Base-by-base conservation (phyloP, 202 grass and related monocot genomes). In the Zizania palustris region DNA sequence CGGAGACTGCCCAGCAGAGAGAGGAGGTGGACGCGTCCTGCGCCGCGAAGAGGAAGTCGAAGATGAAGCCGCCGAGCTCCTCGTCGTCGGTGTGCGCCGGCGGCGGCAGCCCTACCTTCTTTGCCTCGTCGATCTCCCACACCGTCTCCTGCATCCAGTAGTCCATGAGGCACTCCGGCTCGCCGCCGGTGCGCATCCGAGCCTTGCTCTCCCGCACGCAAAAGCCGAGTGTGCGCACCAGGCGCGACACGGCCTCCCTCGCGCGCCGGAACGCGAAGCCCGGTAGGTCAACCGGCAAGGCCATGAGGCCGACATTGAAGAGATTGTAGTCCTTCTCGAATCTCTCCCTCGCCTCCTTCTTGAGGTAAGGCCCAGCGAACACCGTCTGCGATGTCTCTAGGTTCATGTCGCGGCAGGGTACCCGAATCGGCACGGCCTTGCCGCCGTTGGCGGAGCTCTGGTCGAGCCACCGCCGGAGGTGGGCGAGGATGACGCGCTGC, bases 1-100 rank as follows among this genome's bases (percentile, higher is more conserved):
- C 76, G 7, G 89, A 75, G 0, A 98, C 81, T 0, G 91, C 96
- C 96, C 96, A 95, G 80, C 92, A 90, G 5, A 98, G 91, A 0
- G 91, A 98, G 6, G 96, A 97, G 4, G 95, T 97, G 21, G 95
- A 97, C 55, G 95, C 95, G 85, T 97, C 95, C 87, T 97, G 95
- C 60, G 96, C 87, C 4, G 96, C 96, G 82, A 98, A 98, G 10
- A 98, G 84, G 80, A 99, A 95, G 78, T 95, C 92, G 51, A 99
- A 99, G 9, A 95, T 65, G 71, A 89, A 84, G 4, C 87, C 87
- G 9, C 96, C 92, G 3, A 99, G 72, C 75, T 99, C 78, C 60
- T 81, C 77, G 84, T 95, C 96, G 3, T 16, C 9, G 18, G 69
- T 73, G 81, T 91, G 78, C 57, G 73, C 54, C 0, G 83, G 91